phyloP scores from a whole-genome alignment of 73 alveolate species.

The Paramecium sexaurelia region DNA sequence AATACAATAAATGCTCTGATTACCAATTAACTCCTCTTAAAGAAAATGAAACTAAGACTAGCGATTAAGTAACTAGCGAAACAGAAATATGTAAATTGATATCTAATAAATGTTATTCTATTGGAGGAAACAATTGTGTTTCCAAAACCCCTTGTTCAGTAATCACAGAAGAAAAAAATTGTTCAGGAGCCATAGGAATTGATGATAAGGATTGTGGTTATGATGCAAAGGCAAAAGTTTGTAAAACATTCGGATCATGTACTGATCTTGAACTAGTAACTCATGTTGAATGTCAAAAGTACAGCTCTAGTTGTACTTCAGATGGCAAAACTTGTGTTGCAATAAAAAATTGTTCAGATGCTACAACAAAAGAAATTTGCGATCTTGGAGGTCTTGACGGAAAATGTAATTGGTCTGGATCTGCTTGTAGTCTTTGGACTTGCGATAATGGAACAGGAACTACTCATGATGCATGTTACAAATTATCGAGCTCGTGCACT shows the following conservation, averaged over 20 bases:
- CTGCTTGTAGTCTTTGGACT: not conserved
- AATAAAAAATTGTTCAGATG: not conserved
- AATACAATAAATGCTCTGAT: not conserved
- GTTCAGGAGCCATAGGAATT: not conserved
- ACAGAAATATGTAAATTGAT: not conserved
- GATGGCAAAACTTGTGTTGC: not conserved
- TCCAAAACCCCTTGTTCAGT: not conserved
- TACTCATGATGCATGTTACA: not conserved
- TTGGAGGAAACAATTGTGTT: not conserved
- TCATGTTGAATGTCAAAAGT: conserved; percentile 17
- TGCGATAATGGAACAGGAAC: not conserved
- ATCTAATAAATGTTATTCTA: not conserved
- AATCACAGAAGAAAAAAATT: not conserved
- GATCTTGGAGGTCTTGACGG: conserved; percentile 9
- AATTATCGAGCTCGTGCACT: not conserved
- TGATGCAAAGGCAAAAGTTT: not conserved
- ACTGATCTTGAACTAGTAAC: not conserved
- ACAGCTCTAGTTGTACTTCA: not conserved
- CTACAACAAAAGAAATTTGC: not conserved
- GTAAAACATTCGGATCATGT: not conserved
- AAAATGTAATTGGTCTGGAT: not conserved
- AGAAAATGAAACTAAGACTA: not conserved
- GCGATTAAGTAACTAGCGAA: not conserved
- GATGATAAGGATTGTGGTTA: conserved; percentile 7
- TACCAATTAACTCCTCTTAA: not conserved